Evolutionary conservation across 768 basidiomycete genomes (phyloP).

Genomic region (Lactifluus rugatus): DNA sequence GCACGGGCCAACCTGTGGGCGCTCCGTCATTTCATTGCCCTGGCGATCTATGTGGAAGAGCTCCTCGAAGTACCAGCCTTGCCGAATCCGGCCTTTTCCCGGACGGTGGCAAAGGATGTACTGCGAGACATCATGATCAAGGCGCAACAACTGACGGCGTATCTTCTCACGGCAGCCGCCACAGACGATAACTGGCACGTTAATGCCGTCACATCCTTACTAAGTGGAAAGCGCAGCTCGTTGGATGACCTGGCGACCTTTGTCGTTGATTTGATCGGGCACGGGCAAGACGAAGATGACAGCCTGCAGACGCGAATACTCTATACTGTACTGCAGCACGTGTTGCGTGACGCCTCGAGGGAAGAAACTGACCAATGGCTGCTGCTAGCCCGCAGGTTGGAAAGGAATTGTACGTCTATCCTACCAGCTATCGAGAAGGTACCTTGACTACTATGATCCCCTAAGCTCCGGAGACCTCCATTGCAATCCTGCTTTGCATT

Average conservation of each 20-base stretch:
- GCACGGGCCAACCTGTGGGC: constrained; percentile 55
- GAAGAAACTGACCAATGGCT: constrained; percentile 76
- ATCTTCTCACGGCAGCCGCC: constrained; percentile 42
- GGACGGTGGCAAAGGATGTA: constrained; percentile 26
- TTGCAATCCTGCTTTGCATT: constrained; percentile 56
- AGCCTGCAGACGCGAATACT: constrained; percentile 52
- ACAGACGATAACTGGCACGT: constrained; percentile 44
- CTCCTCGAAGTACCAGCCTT: constrained; percentile 42
- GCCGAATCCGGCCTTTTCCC: constrained; percentile 40
- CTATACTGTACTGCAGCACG: constrained; percentile 46
- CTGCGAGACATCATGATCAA: constrained; percentile 36
- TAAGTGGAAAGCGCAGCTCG: constrained; percentile 22
- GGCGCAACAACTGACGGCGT: constrained; percentile 48
- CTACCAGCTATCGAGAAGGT: not conserved
- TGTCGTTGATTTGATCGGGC: constrained; percentile 27
- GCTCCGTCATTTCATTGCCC: constrained; percentile 56
- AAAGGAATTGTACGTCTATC: constrained; percentile 44
- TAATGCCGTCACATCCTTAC: constrained; percentile 30
- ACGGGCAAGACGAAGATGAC: constrained; percentile 32
- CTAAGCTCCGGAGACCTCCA: constrained; percentile 59
- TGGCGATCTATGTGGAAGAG: constrained; percentile 57
- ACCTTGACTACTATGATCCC: not conserved
- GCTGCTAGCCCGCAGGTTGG: constrained; percentile 50
- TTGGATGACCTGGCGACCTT: constrained; percentile 27
- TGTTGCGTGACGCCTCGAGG: constrained; percentile 47